phyloP scores from a whole-genome alignment of 257 asterid genomes.

The Scutellaria barbata region DNA sequence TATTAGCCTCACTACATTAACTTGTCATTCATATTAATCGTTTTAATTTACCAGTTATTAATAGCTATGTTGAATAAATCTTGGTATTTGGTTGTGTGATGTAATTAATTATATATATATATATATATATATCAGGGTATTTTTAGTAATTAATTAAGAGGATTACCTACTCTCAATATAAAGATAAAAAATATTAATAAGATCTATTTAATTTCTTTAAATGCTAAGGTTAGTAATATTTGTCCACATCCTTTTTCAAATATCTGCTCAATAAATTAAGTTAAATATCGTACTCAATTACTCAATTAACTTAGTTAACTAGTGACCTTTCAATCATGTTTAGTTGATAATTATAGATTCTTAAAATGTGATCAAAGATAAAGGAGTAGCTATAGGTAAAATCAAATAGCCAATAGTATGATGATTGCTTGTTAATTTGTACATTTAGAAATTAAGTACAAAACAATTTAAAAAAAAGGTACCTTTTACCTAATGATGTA shows the following conservation, averaged over 20 bases:
- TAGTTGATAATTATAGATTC: constrained; percentile 30
- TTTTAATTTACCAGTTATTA: not conserved
- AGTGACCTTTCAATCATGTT: constrained; percentile 28
- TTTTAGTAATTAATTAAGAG: not conserved
- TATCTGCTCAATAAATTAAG: not conserved
- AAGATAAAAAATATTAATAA: constrained; percentile 3
- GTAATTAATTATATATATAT: not conserved
- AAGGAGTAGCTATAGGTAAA: constrained; percentile 25
- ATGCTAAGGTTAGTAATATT: constrained; percentile 33
- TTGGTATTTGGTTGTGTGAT: not conserved
- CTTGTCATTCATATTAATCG: not conserved
- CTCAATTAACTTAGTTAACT: constrained; percentile 9
- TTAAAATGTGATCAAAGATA: constrained; percentile 31
- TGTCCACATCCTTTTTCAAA: constrained; percentile 23
- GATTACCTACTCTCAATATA: not conserved
- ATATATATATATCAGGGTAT: no score
- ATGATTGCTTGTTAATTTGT: constrained; percentile 43
- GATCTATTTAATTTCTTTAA: constrained; percentile 23
- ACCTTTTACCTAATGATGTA: constrained; percentile 88
- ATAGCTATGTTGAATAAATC: not conserved
- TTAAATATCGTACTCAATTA: not conserved
- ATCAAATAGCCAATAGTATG: constrained; percentile 37
- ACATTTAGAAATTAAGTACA: constrained; percentile 37
- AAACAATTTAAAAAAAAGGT: constrained; percentile 45
- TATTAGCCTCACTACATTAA: no score